Evolutionary conservation across 208 protist genomes (phyloP).

Genomic region (Crithidia sp.): DNA sequence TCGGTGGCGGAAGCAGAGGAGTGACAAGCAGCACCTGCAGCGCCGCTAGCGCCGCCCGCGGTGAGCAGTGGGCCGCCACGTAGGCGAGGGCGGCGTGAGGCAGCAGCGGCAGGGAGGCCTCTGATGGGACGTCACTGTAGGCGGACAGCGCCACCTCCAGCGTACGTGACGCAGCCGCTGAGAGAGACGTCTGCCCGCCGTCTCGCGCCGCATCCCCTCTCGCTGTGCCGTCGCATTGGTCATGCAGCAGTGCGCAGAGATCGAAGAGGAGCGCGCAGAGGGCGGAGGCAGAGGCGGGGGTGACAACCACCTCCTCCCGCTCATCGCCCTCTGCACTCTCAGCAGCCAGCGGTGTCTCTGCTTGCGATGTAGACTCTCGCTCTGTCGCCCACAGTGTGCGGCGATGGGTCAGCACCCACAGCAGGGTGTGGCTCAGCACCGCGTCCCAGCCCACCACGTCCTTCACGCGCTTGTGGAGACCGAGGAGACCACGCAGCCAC

Average conservation of each 20-base stretch:
- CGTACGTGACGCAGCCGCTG: conserved; percentile 30
- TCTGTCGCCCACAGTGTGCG: conserved; percentile 18
- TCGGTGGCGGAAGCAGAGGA: conserved; percentile 1
- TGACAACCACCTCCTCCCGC: not conserved
- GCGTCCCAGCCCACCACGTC: conserved; percentile 52
- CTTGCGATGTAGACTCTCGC: not conserved
- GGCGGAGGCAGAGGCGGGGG: conserved; percentile 5
- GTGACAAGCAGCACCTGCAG: conserved; percentile 40
- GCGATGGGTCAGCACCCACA: conserved; percentile 52
- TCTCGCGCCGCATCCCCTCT: not conserved
- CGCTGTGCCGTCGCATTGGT: not conserved
- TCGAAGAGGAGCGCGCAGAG: conserved; percentile 38
- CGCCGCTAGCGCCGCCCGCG: conserved; percentile 34
- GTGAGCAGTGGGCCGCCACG: conserved; percentile 38
- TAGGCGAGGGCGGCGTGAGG: conserved; percentile 36
- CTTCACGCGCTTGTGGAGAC: conserved; percentile 41
- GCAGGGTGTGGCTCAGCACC: conserved; percentile 46
- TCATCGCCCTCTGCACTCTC: no score
- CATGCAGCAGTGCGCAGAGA: conserved; percentile 33
- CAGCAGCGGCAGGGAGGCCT: conserved; percentile 36
- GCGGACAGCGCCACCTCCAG: conserved; percentile 37
- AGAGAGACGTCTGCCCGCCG: not conserved
- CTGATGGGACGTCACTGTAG: conserved; percentile 31
- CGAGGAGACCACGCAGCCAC: conserved; percentile 51
- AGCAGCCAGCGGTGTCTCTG: no score